Percentiles rank a stretch among this genome's conserved stretches.
phyloP scores from a whole-genome alignment of 345 rosid genomes.

The Brassica carinata region DNA sequence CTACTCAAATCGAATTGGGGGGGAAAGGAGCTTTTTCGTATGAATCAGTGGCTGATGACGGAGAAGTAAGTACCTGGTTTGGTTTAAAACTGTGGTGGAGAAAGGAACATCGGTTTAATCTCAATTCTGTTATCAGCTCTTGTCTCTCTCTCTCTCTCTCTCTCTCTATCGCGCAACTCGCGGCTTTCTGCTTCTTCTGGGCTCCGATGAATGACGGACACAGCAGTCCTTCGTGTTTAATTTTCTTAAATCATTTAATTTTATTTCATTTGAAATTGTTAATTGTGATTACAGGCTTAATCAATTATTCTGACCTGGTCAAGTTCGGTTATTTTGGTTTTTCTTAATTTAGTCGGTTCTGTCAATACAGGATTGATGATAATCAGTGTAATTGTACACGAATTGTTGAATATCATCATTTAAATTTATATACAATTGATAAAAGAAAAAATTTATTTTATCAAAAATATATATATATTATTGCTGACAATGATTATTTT shows the following conservation, averaged over 20 bases:
- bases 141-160: background rate
- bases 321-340: conserved; percentile 1
- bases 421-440: too few species aligned
- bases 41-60: background rate
- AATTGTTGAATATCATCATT: too few species aligned
- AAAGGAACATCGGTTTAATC: background rate
- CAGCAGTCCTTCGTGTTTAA: background rate
- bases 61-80: conserved; percentile 9
- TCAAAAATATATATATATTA: too few species aligned
- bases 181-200: too few species aligned
- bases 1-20: conserved; percentile 13
- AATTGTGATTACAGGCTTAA: background rate
- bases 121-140: background rate
- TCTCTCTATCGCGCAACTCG: background rate
- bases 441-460: too few species aligned
- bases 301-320: background rate
- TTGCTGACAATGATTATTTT: too few species aligned
- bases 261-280: background rate
- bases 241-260: background rate
- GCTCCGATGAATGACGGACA: background rate
- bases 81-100: background rate
- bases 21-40: background rate
- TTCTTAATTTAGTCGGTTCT: conserved; percentile 4
- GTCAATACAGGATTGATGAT: too few species aligned
- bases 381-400: too few species aligned